Conservation (phyloP, 2,329 filamentous ascomycete genomes). For the Cercospora sp. region DNA sequence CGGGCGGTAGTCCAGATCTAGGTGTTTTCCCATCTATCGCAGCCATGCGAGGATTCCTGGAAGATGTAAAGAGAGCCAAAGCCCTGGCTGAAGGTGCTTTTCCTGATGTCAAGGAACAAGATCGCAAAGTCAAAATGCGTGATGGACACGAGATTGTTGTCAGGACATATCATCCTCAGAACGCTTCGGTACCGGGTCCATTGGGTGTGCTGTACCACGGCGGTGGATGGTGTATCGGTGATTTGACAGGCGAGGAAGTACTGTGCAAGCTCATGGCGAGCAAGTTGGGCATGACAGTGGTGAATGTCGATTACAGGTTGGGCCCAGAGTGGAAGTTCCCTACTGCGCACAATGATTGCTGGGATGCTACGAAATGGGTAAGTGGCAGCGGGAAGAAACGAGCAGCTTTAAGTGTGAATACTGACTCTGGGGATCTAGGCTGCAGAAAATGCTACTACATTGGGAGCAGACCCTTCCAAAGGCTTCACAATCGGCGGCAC, state of each 20-base stretch:
- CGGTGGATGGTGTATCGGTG: conserved; percentile 49
- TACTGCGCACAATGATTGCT: conserved; percentile 50
- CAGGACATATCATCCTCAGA: conserved; percentile 32
- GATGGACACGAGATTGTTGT: conserved; percentile 41
- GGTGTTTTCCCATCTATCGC: conserved; percentile 30
- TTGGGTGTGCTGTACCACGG: conserved; percentile 47
- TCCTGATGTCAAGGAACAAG: conserved; percentile 42
- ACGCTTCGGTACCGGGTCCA: conserved; percentile 22
- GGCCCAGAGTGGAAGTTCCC: conserved; percentile 56
- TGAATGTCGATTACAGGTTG: conserved; percentile 55
- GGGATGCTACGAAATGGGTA: conserved; percentile 50
- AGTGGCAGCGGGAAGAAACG: background rate
- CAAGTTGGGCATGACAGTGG: conserved; percentile 44
- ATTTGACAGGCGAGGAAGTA: conserved; percentile 46
- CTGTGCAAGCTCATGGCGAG: conserved; percentile 44
- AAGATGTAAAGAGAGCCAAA: background rate
- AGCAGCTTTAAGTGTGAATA: background rate
- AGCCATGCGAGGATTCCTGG: conserved; percentile 26
- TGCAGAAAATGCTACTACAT: conserved; percentile 29
- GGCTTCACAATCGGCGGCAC: conserved; percentile 55
- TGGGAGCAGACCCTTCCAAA: conserved; percentile 45
- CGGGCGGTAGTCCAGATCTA: conserved; percentile 31
- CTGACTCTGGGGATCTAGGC: conserved; percentile 37
- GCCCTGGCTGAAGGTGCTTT: conserved; percentile 6
- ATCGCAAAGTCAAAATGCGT: conserved; percentile 36